These are phyloP conservation scores for Schwanniomyces polymorphus DNA, from an alignment of 805 yeast genomes.

Conservation along the genomic window DNA sequence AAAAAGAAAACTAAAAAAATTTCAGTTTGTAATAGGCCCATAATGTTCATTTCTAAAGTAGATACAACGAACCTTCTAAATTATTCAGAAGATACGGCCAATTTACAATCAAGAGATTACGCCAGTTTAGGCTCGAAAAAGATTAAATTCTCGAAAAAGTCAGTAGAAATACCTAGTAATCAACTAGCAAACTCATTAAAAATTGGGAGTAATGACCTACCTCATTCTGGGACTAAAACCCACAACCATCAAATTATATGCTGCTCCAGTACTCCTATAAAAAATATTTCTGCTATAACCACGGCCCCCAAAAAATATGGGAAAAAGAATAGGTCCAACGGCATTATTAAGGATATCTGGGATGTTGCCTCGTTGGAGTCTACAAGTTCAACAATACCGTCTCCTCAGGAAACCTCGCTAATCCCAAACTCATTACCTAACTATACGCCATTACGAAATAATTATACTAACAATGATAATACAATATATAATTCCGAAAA, in stretches of 20 bases:
- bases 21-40: not conserved
- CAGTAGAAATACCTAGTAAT: not conserved
- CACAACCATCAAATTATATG: too few species aligned
- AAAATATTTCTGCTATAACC: not conserved
- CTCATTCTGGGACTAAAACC: too few species aligned
- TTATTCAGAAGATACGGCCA: not conserved
- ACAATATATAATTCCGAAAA: not conserved
- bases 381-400: not conserved
- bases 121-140: too few species aligned
- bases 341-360: constrained; percentile 5
- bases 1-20: not conserved
- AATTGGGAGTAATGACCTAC: too few species aligned
- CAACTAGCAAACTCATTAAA: not conserved
- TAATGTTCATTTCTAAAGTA: not conserved
- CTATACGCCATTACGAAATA: not conserved
- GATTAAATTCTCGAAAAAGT: not conserved
- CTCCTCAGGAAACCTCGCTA: not conserved
- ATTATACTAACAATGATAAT: not conserved
- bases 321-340: not conserved
- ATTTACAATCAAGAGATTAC: not conserved
- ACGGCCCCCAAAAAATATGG: constrained; percentile 4
- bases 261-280: not conserved
- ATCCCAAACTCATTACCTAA: not conserved
- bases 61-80: not conserved
- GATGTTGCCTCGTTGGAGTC: constrained; percentile 6